Evolutionary conservation across 805 yeast species (phyloP), one percentile per base, ranked within the genome.

Genomic region (Candida dendrica): DNA sequence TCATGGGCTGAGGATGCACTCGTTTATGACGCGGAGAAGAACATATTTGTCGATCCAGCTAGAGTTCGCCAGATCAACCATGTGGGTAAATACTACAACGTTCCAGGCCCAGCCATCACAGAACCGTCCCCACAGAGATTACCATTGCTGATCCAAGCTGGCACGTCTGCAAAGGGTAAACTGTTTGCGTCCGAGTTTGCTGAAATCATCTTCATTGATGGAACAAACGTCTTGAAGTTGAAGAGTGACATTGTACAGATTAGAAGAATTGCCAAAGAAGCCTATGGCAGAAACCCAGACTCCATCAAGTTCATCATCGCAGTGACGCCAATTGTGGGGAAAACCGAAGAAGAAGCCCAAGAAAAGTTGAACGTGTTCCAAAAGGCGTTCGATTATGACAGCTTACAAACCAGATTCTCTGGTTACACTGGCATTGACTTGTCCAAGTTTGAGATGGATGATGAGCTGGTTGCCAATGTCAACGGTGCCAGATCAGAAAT

Each of bases 341-440:
- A 52, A 24, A 68, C 72, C 7, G 59, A 61, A 33, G 69, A 66
- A 42, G 67, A 61, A 46, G 72, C 72, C 2, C 53, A 42, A 35
- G 53, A 44, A 6, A 65, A 65, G 41, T 56, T 50, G 42, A 43
- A 53, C 20, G 59, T 60, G 4, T 58, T 35, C 39, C 49, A 50
- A 38, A 41, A 41, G 6, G 59, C 59, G 39, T 64, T 60, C 7
- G 67, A 63, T 42, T 40, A 53, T 13, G 68, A 63, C 37, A 69
- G 68, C 11, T 67, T 68, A 2, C 65, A 63, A 38, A 68, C 67
- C 1, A 50, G 65, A 26, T 67, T 68, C 45, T 56, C 68, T 30
- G 72, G 71, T 9, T 64, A 68, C 64, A 65, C 68, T 5, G 71
- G 71, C 2, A 57, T 65, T 36, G 70, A 67, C 39, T 52, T 67